Evolutionary conservation across 345 rosid species (phyloP).

Genomic region (Gossypium raimondii): DNA sequence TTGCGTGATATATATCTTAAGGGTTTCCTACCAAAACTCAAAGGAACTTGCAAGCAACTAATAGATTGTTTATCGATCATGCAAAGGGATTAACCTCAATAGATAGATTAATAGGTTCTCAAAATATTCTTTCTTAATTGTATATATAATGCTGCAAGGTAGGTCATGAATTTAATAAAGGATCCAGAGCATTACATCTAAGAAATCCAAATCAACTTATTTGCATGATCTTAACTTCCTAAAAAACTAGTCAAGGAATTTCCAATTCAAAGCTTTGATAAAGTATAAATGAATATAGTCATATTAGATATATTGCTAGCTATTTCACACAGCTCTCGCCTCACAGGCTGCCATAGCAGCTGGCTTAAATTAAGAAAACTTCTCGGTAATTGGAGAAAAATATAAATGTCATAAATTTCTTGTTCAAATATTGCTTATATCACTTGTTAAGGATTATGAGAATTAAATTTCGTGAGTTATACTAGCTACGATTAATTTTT

Average conservation of each 20-base stretch:
- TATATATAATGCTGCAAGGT: neutral
- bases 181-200: neutral
- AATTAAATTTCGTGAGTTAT: neutral
- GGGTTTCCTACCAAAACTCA: neutral
- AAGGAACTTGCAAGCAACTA: neutral
- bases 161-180: neutral
- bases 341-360: neutral
- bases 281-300: neutral
- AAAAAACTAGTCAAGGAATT: neutral
- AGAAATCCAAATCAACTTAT: neutral
- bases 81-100: neutral
- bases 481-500: no score
- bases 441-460: constrained; percentile 5
- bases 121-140: neutral
- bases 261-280: neutral
- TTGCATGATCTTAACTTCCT: neutral
- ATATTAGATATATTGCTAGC: neutral
- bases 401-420: constrained; percentile 9
- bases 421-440: constrained; percentile 20
- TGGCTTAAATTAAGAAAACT: neutral
- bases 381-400: constrained; percentile 9
- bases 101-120: neutral
- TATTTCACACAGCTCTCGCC: neutral
- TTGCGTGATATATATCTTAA: neutral
- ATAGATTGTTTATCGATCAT: neutral